phyloP scores from a whole-genome alignment of 495 filamentous ascomycete species.

The Neurospora hispaniola region DNA sequence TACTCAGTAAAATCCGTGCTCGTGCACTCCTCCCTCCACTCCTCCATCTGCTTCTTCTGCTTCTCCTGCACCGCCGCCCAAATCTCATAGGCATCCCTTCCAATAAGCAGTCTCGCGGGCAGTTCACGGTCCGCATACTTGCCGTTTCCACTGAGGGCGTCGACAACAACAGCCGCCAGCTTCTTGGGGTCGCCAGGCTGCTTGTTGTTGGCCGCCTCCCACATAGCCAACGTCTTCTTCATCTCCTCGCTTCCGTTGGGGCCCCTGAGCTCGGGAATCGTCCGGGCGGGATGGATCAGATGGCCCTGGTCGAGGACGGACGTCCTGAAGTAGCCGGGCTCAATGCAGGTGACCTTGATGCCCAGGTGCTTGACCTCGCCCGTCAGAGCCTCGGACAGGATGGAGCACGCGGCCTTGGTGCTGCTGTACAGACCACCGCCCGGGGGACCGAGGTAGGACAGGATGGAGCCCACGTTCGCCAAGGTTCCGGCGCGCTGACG shows the following conservation, averaged over 20 bases:
- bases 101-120: neutral
- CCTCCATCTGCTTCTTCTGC: neutral
- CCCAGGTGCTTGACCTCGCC: conserved; percentile 34
- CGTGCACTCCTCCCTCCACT: neutral
- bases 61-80: neutral
- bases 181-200: neutral
- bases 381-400: conserved; percentile 28
- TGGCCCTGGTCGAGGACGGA: conserved; percentile 25
- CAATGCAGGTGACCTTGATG: conserved; percentile 33
- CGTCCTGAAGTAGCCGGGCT: conserved; percentile 44
- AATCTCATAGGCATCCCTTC: neutral
- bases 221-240: neutral
- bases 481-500: conserved; percentile 32
- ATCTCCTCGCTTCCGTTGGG: neutral
- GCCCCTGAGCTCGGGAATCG: neutral
- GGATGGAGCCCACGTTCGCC: conserved; percentile 39
- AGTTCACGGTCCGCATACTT: neutral
- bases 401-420: conserved; percentile 40
- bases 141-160: neutral
- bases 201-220: neutral
- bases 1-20: neutral
- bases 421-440: conserved; percentile 37
- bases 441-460: conserved; percentile 24
- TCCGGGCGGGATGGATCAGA: neutral
- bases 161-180: neutral